phyloP scores from a whole-genome alignment of 2,329 filamentous ascomycete species.

The Lomentospora prolificans region DNA sequence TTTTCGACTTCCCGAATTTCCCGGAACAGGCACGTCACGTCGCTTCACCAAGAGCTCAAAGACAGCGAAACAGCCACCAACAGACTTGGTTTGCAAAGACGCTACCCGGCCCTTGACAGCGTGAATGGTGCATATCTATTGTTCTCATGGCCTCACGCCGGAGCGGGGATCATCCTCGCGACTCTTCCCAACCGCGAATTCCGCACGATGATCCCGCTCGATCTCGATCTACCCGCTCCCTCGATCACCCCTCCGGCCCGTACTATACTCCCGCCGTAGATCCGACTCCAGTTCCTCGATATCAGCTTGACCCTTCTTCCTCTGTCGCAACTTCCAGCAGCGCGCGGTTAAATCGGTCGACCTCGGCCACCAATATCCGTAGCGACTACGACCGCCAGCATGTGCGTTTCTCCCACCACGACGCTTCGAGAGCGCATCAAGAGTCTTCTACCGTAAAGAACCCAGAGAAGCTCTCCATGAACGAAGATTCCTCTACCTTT shows the following conservation, averaged over 20 bases:
- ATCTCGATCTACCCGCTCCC: not conserved
- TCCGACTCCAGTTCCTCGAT: not conserved
- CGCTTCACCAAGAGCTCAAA: not conserved
- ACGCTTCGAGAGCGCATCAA: not conserved
- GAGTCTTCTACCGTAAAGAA: slow-evolving; percentile 8
- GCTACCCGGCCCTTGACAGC: not conserved
- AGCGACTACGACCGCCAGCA: slow-evolving; percentile 12
- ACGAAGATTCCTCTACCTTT: slow-evolving; percentile 1
- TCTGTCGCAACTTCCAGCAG: not conserved
- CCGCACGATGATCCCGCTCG: slow-evolving; percentile 5
- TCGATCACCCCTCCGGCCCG: not conserved
- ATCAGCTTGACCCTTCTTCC: not conserved
- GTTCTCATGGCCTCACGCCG: slow-evolving; percentile 8
- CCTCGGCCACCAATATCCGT: slow-evolving; percentile 4
- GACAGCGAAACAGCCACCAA: too few species aligned
- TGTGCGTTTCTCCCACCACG: slow-evolving; percentile 18
- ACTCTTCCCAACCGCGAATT: slow-evolving; percentile 1
- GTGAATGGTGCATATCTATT: slow-evolving; percentile 5
- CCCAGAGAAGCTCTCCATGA: slow-evolving; percentile 10
- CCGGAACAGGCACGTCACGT: not conserved
- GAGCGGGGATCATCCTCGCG: slow-evolving; percentile 8
- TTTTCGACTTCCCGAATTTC: not conserved
- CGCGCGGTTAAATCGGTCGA: not conserved
- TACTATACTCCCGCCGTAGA: not conserved
- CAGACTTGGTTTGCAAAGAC: not conserved